Percentiles rank a stretch among this genome's conserved stretches.
These are phyloP conservation scores for Beauveria asiatica DNA, from an alignment of 2,329 filamentous ascomycete species.

Conservation along the genomic window DNA sequence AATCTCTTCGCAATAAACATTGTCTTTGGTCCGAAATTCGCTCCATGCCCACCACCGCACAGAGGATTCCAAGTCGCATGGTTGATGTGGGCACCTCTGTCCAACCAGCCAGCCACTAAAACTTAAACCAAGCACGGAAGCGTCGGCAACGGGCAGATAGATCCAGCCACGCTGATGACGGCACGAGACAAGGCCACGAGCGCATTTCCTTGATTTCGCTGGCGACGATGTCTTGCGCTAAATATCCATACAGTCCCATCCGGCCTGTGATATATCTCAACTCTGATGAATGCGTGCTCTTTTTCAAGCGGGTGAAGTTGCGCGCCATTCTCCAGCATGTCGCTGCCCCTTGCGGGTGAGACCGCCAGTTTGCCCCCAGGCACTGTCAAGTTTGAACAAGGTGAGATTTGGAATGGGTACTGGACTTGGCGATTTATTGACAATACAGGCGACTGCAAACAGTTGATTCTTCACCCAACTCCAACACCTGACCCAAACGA, in stretches of 20 bases:
- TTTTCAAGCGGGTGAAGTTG: not conserved
- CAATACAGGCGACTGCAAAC: not conserved
- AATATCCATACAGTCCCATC: no score
- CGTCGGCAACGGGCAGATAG: not conserved
- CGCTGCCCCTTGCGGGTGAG: not conserved
- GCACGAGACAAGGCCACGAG: not conserved
- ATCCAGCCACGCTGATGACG: not conserved
- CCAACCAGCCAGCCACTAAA: not conserved
- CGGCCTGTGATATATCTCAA: not conserved
- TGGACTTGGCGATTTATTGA: not conserved
- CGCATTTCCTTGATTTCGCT: no score
- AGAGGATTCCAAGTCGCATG: no score
- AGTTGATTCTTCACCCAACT: conserved; percentile 16
- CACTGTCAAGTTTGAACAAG: conserved; percentile 1
- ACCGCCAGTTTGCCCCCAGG: not conserved
- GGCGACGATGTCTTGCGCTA: no score
- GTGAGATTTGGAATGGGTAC: not conserved
- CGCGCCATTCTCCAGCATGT: not conserved
- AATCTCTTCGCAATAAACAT: no score
- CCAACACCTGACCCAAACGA: conserved; percentile 35
- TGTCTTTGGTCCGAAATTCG: no score
- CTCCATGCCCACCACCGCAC: no score
- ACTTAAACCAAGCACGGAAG: not conserved
- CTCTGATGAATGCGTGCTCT: not conserved
- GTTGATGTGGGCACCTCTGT: not conserved